phyloP scores from a whole-genome alignment of 1,284 basidiomycete species.

The Pisolithus thermaeus region DNA sequence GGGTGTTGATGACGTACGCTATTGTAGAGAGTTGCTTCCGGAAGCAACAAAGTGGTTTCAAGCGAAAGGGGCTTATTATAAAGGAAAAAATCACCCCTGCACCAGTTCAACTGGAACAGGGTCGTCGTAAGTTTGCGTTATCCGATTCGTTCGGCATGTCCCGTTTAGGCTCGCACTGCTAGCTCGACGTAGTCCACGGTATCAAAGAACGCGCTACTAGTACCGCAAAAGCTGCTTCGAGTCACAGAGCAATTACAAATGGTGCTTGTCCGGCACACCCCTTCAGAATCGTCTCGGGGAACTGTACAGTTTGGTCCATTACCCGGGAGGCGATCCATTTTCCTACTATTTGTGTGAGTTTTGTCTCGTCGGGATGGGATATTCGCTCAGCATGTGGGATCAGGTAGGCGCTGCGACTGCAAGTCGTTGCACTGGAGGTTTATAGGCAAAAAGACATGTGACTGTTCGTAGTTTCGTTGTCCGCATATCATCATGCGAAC shows the following conservation, averaged over 20 bases:
- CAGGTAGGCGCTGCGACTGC: constrained; percentile 79
- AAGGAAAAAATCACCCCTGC: constrained; percentile 88
- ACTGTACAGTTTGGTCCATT: constrained; percentile 91
- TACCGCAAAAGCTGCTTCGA: constrained; percentile 97
- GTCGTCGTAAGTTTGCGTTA: constrained; percentile 47
- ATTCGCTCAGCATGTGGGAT: not conserved
- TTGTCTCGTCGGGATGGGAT: not conserved
- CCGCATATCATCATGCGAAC: not conserved
- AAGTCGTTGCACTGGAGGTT: constrained; percentile 92
- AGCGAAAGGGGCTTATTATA: constrained; percentile 77
- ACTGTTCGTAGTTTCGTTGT: constrained; percentile 46
- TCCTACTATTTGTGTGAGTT: constrained; percentile 87
- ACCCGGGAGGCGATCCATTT: constrained; percentile 88
- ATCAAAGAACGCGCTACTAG: constrained; percentile 95
- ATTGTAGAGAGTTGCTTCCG: constrained; percentile 91
- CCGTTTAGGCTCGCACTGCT: constrained; percentile 8
- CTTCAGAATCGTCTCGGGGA: constrained; percentile 96
- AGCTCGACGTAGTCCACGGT: constrained; percentile 98
- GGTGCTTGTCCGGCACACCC: constrained; percentile 99
- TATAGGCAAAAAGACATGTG: constrained; percentile 76
- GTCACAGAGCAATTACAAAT: constrained; percentile 75
- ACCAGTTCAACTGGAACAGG: constrained; percentile 84
- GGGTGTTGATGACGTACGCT: constrained; percentile 75
- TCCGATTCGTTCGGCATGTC: not conserved
- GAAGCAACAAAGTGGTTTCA: constrained; percentile 90